Percentiles rank a stretch among this genome's conserved stretches.
These are phyloP conservation scores for Xylaria cubensis DNA, from an alignment of 495 filamentous ascomycete species.

Conservation along the genomic window DNA sequence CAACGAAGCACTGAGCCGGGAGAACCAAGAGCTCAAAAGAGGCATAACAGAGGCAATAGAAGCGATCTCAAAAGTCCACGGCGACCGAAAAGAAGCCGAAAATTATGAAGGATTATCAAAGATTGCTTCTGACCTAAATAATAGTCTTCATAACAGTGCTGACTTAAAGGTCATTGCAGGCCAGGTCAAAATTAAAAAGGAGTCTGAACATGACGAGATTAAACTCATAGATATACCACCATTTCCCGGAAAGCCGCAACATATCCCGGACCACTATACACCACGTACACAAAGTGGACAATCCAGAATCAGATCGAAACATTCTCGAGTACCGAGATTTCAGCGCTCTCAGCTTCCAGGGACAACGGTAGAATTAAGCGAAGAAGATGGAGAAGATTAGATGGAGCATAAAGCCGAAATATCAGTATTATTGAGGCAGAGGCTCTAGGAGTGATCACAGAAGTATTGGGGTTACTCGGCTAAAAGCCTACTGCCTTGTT, in stretches of 20 bases:
- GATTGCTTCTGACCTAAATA: conserved; percentile 3
- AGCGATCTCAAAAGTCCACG: neutral
- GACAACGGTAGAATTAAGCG: no score
- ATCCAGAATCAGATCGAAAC: no score
- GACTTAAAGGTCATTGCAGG: neutral
- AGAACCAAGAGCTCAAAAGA: neutral
- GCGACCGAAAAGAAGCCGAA: neutral
- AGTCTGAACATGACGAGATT: neutral
- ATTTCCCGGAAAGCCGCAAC: neutral
- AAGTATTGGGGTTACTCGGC: neutral
- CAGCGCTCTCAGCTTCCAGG: no score
- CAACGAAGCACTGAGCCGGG: neutral
- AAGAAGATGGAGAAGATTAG: no score
- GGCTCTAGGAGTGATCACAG: neutral
- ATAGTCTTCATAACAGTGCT: neutral
- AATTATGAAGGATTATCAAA: neutral
- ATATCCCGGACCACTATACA: no score
- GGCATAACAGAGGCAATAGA: conserved; percentile 8
- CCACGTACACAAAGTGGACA: no score
- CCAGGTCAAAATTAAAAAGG: neutral
- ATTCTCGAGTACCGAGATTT: no score
- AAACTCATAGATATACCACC: neutral
- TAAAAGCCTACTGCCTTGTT: neutral
- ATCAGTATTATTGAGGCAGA: neutral
- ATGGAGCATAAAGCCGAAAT: no score